These are phyloP conservation scores for Cyclospora cayetanensis DNA, from an alignment of 169 alveolate species.

Conservation along the genomic window DNA sequence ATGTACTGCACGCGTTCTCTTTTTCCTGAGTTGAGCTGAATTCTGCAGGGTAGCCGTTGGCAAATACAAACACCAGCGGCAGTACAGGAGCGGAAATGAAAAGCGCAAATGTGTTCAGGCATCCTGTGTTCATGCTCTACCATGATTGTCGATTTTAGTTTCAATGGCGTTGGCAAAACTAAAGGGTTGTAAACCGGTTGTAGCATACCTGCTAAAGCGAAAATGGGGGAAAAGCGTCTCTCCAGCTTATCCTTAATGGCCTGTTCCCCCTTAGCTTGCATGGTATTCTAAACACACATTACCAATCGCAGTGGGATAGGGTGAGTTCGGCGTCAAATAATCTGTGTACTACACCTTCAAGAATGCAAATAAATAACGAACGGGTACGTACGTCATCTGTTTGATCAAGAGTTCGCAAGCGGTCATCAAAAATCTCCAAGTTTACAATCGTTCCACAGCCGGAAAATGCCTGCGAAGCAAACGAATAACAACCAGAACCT, in stretches of 20 bases:
- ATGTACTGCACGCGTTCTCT: constrained; percentile 62
- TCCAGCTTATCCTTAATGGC: constrained; percentile 56
- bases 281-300: constrained; percentile 16
- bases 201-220: constrained; percentile 68
- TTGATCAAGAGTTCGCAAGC: constrained; percentile 69
- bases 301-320: no score
- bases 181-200: no score
- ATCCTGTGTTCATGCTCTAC: no score
- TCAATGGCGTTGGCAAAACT: no score
- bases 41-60: constrained; percentile 60
- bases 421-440: constrained; percentile 70
- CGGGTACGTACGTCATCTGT: constrained; percentile 59
- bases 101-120: no score
- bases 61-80: no score
- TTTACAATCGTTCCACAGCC: constrained; percentile 69
- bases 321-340: background rate
- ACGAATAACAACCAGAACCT: background rate
- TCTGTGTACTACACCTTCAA: background rate
- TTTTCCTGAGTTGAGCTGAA: constrained; percentile 65
- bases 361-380: background rate
- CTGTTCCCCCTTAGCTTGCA: constrained; percentile 62
- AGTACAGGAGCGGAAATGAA: no score
- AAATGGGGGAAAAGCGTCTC: constrained; percentile 70
- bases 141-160: no score
- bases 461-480: constrained; percentile 56